Evolutionary conservation across 768 basidiomycete genomes (phyloP).

Genomic region (Trametes cubensis): DNA sequence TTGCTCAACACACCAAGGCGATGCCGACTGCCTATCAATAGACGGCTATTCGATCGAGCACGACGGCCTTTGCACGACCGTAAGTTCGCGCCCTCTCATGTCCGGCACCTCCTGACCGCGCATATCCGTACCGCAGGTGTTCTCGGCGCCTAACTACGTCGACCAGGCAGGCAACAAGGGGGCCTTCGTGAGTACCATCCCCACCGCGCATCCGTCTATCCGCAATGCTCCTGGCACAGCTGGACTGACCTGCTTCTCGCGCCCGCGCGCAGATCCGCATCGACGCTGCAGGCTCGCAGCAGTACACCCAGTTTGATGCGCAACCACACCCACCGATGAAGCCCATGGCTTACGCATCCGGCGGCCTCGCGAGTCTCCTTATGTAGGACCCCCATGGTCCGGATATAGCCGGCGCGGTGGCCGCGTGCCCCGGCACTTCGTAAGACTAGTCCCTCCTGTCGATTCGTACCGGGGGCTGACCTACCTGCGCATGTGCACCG

Average conservation of each 20-base stretch:
- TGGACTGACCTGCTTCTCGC: background rate
- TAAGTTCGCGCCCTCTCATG: slow-evolving; percentile 35
- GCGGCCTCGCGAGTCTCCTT: slow-evolving; percentile 68
- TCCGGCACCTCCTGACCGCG: slow-evolving; percentile 19
- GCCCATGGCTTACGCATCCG: slow-evolving; percentile 88
- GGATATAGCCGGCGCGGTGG: background rate
- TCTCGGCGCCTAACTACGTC: slow-evolving; percentile 94
- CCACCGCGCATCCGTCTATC: too few species aligned
- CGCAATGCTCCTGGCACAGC: too few species aligned
- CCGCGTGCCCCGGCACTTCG: background rate
- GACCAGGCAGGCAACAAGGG: slow-evolving; percentile 92
- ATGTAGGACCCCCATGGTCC: slow-evolving; percentile 48
- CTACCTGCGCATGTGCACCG: background rate
- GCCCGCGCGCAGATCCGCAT: slow-evolving; percentile 67
- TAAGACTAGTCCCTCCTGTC: background rate
- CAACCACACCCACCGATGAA: slow-evolving; percentile 86
- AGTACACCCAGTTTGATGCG: slow-evolving; percentile 84
- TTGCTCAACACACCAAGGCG: slow-evolving; percentile 4
- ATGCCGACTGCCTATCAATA: slow-evolving; percentile 29
- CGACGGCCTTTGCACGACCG: slow-evolving; percentile 91
- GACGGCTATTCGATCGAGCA: slow-evolving; percentile 97
- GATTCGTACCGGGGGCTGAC: background rate
- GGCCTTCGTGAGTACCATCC: slow-evolving; percentile 67
- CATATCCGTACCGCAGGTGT: slow-evolving; percentile 55
- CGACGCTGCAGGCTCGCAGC: slow-evolving; percentile 69